Base-by-base conservation (phyloP, 1,139 yeast species). In the Pichiaceae sp. region DNA sequence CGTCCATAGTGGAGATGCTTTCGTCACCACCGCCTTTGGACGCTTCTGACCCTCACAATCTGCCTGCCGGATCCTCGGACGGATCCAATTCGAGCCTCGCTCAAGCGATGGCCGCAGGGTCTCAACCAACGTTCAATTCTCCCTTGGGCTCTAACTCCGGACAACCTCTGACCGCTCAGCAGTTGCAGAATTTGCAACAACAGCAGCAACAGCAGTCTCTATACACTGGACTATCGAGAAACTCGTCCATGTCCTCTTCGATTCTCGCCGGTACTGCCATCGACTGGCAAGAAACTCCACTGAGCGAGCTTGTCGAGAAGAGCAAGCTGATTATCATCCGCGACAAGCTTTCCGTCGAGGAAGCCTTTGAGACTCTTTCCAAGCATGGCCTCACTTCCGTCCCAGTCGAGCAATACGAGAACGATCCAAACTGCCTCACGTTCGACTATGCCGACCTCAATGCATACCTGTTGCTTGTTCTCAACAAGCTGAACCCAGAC, bases 361-460 rank as follows among this genome's bases (percentile, higher is more conserved):
- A 76, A 41, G 96, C 97, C 2, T 91, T 85, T 62, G 87, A 86
- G 50, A 78, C 80, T 3, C 68, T 91, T 50, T 70, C 72, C 33
- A 61, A 69, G 29, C 72, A 87, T 57, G 78, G 82, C 44, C 70
- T 91, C 52, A 89, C 96, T 2, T 79, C 93, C 24, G 65, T 91
- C 38, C 97, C 97, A 0, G 94, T 91, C 54, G 69, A 68, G 55
- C 63, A 67, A 52, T 53, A 49, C 33, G 64, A 67, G 3, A 63
- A 68, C 35, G 81, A 74, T 49, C 64, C 78, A 47, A 73, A 80
- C 47, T 82, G 93, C 51, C 63, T 78, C 41, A 82, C 95, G 1
- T 91, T 91, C 59, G 97, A 91, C 59, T 91, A 86, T 60, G 75
- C 93, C 23, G 97, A 91, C 60, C 70, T 91, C 57, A 87, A 85